Base-by-base conservation (phyloP, 2,329 filamentous ascomycete species). In the Zymoseptoria brevis region DNA sequence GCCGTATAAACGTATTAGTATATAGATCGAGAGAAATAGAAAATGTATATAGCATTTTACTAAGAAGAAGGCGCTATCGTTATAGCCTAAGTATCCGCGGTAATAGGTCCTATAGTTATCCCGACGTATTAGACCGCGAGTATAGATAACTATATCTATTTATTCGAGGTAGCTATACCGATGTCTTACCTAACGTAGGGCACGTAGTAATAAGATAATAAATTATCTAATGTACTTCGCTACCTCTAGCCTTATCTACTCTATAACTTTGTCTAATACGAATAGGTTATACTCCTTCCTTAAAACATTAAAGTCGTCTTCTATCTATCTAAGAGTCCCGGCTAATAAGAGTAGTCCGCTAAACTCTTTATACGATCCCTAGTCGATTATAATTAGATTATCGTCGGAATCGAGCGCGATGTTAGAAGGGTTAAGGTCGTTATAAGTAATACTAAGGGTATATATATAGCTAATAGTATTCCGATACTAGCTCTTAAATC, bases 341-440 rank as follows among this genome's bases (percentile, higher is more conserved):
- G 61, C 65, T 19, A 66, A 65, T 19, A 69, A 60, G 50, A 70
- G 64, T 19, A 57, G 26, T 48, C 49, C 24, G 5, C 68, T 66
- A 50, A 68, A 62, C 48, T 62, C 58, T 50, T 63, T 64, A 57
- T 69, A 74, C 51, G 70, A 72, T 52, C 66, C 72, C 62, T 67
- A 72, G 60, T 74, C 71, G 58, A 74, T 68, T 52, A 74, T 65
- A 50, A 71, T 57, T 29, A 68, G 61, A 7, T 51, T 59, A 56
- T 69, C 66, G 45, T 58, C n/a, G 52, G 61, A 60, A 59, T 70
- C 62, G 29, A 74, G 48, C 63, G 70, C 71, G 35, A 74, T 71
- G 57, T 73, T 74, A 41, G 59, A 64, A 19, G 72, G 71, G 41
- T 68, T 72, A 49, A 73, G 68, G 55, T 74, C 71, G 58, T 74